Percentiles rank a stretch among this genome's conserved stretches.
phyloP scores from a whole-genome alignment of 1,139 yeast genomes.

The Kurtzmaniella quercitrusa region DNA sequence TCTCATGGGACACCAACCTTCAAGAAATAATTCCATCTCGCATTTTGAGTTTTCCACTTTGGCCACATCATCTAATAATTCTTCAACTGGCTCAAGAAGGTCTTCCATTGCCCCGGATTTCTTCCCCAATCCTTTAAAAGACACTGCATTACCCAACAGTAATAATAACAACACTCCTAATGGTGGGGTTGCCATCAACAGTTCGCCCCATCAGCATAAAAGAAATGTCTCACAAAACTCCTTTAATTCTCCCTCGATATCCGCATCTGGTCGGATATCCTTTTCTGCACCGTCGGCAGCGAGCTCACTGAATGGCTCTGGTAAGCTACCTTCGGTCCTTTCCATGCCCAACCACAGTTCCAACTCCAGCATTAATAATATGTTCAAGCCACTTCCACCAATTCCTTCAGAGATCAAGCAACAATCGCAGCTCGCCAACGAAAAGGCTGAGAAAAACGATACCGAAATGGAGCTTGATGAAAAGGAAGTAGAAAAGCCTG shows the following conservation, averaged over 20 bases:
- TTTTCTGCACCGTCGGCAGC: constrained; percentile 22
- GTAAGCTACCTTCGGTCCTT: constrained; percentile 2
- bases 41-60: constrained; percentile 29
- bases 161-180: neutral
- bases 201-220: constrained; percentile 18
- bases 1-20: constrained; percentile 23
- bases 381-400: constrained; percentile 5
- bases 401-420: constrained; percentile 2
- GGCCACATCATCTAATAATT: constrained; percentile 22
- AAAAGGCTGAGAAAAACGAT: neutral
- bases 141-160: constrained; percentile 6
- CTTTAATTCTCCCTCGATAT: constrained; percentile 27
- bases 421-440: neutral
- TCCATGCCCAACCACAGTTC: constrained; percentile 6
- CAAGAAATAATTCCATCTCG: constrained; percentile 36
- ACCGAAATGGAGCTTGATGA: neutral
- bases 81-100: constrained; percentile 30
- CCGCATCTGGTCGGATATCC: constrained; percentile 26
- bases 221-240: constrained; percentile 31
- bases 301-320: constrained; percentile 5
- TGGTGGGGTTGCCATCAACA: neutral
- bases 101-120: constrained; percentile 36
- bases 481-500: neutral
- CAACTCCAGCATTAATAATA: neutral
- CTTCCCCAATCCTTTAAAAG: constrained; percentile 36